Base-by-base conservation (phyloP, 2,329 filamentous ascomycete species). In the Dactylella cylindrospora region DNA sequence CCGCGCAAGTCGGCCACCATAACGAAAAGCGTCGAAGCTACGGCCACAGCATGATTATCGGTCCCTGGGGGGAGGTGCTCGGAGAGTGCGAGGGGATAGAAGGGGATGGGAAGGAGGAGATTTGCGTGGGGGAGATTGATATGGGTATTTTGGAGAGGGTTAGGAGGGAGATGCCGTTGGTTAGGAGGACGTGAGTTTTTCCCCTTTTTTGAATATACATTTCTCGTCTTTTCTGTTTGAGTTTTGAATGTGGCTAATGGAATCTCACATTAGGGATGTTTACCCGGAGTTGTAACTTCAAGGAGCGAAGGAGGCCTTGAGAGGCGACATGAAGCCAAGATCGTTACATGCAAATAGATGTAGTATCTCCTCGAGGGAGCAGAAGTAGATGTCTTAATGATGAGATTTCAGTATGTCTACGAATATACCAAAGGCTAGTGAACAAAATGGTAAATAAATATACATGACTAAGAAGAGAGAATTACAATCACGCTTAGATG, bases 41-140 rank as follows among this genome's bases (percentile, higher is more conserved):
- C 74, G 91, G 91, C 0, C 85, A 88, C 71, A 88, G 86, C 68
- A 82, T 95, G 76, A 85, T 94, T 39, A 79, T 96, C 20, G 85
- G 88, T 71, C 90, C 91, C 0, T 95, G 90, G 89, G 91, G 91
- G 0, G 79, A 81, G 53, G 79, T 96, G 1, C 70, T 88, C 32
- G 79, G 84, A 2, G 78, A 85, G 69, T 77, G 78, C 84, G 70
- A 78, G 78, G 32, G 84, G 10, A 50, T 39, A 19, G 59, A 64
- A 61, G 69, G 70, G 0, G 71, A 70, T 1, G 74, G 72, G 2
- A 71, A 74, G n/a, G 76, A 73, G 12, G 74, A 79, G 66, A 71
- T 83, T 60, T 80, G 78, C 6, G 74, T 82, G 20, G 79, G 80
- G 0, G 78, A 82, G 35, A 75, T 83, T 38, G 78, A 83, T 64